Evolutionary conservation across 1,284 basidiomycete species (phyloP).

Genomic region (Ceratobasidium sp.): DNA sequence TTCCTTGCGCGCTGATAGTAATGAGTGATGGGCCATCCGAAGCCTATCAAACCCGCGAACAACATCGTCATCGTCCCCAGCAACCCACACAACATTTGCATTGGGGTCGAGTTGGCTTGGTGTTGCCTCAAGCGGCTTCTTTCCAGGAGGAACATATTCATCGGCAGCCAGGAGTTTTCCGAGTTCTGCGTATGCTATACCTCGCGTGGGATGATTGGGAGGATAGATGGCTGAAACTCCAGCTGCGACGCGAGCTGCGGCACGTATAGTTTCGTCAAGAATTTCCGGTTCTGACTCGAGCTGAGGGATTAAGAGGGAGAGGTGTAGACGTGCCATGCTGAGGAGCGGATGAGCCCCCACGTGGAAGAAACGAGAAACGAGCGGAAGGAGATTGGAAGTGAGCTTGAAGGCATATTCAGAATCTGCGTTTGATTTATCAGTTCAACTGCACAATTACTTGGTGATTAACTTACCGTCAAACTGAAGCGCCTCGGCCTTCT

Average conservation of each 20-base stretch:
- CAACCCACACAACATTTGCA: conserved; percentile 21
- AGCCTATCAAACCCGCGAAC: conserved; percentile 68
- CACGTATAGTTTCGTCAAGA: conserved; percentile 72
- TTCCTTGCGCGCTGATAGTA: conserved; percentile 69
- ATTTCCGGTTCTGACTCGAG: conserved; percentile 58
- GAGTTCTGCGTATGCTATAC: conserved; percentile 81
- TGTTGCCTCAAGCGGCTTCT: conserved; percentile 47
- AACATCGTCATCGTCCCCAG: conserved; percentile 34
- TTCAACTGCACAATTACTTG: conserved; percentile 4
- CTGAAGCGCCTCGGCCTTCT: conserved; percentile 75
- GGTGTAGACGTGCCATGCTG: conserved; percentile 76
- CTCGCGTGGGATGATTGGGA: conserved; percentile 83
- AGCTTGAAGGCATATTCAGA: conserved; percentile 69
- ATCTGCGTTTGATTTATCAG: conserved; percentile 61
- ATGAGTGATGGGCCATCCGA: conserved; percentile 73
- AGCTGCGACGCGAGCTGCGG: conserved; percentile 68
- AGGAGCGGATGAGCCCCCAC: conserved; percentile 82
- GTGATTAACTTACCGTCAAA: conserved; percentile 64
- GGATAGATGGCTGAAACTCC: conserved; percentile 71
- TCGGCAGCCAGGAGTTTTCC: conserved; percentile 86
- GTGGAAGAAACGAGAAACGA: conserved; percentile 68
- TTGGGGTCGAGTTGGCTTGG: conserved; percentile 24
- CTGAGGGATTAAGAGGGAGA: conserved; percentile 72
- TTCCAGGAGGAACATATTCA: conserved; percentile 65
- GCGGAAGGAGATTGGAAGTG: conserved; percentile 75